Base-by-base conservation (phyloP, 768 basidiomycete genomes). In the Artomyces pyxidatus region DNA sequence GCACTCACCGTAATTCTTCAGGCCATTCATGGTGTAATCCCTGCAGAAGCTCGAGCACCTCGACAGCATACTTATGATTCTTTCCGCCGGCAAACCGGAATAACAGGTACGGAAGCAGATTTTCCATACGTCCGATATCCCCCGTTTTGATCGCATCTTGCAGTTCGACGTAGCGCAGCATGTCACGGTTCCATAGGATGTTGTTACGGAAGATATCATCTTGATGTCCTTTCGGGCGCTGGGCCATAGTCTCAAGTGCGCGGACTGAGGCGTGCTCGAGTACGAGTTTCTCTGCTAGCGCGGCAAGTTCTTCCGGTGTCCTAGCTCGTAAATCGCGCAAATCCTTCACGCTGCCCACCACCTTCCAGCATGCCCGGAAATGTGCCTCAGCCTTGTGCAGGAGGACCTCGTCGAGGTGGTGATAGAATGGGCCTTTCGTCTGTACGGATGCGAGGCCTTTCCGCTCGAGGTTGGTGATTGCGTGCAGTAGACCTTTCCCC, bases 351-450 rank as follows among this genome's bases (percentile, higher is more conserved):
- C 55, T 28, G 0, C 50, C 60, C 19, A 68, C 51, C 1, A 48
- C 23, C 5, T 59, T 28, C 69, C 70, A 73, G 22, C 61, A 52
- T 12, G 57, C 64, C 3, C 57, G 64, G 2, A 75, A 52, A 40
- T 68, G 69, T 0, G 69, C 73, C 35, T 70, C 68, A 0, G 61
- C 57, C 14, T 72, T 55, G 45, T 69, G 63, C 21, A 60, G 54
- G 1, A 74, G 42, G 0, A 62, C 62, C 35, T 74, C 71, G 14
- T 68, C 55, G 0, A 72, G 51, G 47, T 67, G 47, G 46, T 64
- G 62, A 29, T 61, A 45, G 42, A 61, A 64, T 4, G 50, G 47
- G 2, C 61, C 63, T 23, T 53, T 16, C 0, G 56, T 56, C 4
- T 47, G 27, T 1, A 54, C 37, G 1, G 35, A 37, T 16, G 39